Base-by-base conservation (phyloP, 768 basidiomycete species). In the Tulasnella sp. region DNA sequence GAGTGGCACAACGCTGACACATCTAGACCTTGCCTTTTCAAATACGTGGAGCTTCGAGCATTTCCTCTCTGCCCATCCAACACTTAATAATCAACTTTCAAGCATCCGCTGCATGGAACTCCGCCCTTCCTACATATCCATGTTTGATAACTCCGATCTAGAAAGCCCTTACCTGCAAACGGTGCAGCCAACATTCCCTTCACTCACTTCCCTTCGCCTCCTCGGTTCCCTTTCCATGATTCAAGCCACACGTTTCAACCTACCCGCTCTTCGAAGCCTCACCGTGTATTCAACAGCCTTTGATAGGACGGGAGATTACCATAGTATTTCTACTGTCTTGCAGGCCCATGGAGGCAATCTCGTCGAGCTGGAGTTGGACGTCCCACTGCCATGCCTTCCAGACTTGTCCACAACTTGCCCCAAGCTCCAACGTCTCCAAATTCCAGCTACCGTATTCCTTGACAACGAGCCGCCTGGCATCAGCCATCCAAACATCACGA, bases 281-380 rank as follows among this genome's bases (percentile, higher is more conserved):
- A 38, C 40, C 6, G 12, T 70, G 19, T 70, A 70, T 25, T 70
- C 69, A 17, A 38, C 69, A 36, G 36, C 69, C 40, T 70, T 70
- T 36, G 69, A 70, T 15, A 38, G 69, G 69, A 36, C n/a, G 2
- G 69, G 19, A 14, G 69, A 70, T 38, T 38, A 70, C 37, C 17
- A 70, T 38, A 12, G n/a, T 19, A 70, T 70, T 25, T 38, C 69
- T 5, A 19, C 37, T 17, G 22, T 70, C 37, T 70, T 70, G 36
- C 22, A 38, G 37, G 69, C 36, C 9, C 69, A 70, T 25, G 69
- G 69, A n/a, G 11, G 37, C 69, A 39, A 70, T 4, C 69, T 70
- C 69, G 69, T n/a, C 6, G 69, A 70, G 69, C 69, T 70, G 40
- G 69, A 70, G 69, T 70, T 70, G 37, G 69, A 70, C 37, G 29